phyloP scores from a whole-genome alignment of 2,329 filamentous ascomycete genomes.

The Chrysoporthe deuterocubensis region DNA sequence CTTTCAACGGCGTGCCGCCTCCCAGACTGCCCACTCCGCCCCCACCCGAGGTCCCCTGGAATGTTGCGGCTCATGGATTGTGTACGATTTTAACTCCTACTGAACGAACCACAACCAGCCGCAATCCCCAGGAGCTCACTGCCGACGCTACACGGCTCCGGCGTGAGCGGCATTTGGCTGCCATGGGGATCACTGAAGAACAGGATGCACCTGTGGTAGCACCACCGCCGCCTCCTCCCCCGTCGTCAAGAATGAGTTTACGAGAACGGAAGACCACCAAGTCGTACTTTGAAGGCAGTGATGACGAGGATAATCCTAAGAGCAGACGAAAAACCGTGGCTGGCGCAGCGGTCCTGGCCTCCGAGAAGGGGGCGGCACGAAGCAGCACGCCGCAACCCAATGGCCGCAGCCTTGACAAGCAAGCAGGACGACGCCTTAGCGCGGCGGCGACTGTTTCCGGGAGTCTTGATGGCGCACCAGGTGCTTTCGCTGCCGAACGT shows the following conservation, averaged over 20 bases:
- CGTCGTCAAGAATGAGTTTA: constrained; percentile 70
- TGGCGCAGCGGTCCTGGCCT: constrained; percentile 51
- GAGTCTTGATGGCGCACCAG: constrained; percentile 32
- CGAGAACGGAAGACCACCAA: constrained; percentile 69
- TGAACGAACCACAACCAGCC: constrained; percentile 76
- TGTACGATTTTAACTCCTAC: constrained; percentile 80
- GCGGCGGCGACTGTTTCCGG: constrained; percentile 46
- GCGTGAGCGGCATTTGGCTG: constrained; percentile 65
- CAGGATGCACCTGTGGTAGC: constrained; percentile 36
- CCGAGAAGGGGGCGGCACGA: constrained; percentile 46
- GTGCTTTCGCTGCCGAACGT: constrained; percentile 32
- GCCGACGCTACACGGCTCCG: constrained; percentile 66
- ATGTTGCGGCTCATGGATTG: constrained; percentile 79
- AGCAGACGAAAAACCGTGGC: constrained; percentile 66
- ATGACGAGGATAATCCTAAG: constrained; percentile 47
- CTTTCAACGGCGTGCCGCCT: constrained; percentile 51
- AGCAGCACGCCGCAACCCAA: constrained; percentile 38
- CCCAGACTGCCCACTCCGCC: constrained; percentile 65
- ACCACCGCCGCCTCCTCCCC: constrained; percentile 36
- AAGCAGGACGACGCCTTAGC: constrained; percentile 54
- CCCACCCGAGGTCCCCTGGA: constrained; percentile 83
- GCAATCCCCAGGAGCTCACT: constrained; percentile 76
- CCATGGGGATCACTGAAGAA: constrained; percentile 39
- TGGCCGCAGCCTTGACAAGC: constrained; percentile 36
- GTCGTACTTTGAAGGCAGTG: constrained; percentile 56